These are phyloP conservation scores for Pseudogymnoascus sp. DNA, from an alignment of 2,329 filamentous ascomycete genomes.

Conservation along the genomic window DNA sequence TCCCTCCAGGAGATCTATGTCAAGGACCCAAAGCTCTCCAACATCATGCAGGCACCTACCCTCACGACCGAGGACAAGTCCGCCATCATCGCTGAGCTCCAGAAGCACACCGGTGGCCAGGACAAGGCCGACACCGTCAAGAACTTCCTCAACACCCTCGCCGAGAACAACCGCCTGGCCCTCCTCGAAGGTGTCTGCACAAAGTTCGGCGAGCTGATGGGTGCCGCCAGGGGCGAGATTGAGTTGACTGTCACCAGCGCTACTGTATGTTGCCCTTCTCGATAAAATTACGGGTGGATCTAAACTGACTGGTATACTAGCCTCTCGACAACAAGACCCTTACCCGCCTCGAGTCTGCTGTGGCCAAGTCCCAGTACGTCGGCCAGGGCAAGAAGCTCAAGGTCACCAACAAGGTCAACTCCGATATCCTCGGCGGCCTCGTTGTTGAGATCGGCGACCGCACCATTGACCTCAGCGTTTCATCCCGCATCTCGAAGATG, in stretches of 20 bases:
- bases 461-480: constrained; percentile 95
- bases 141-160: constrained; percentile 86
- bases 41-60: constrained; percentile 73
- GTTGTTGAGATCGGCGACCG: constrained; percentile 95
- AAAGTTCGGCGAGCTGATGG: constrained; percentile 84
- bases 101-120: constrained; percentile 66
- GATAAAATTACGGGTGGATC: not conserved
- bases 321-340: constrained; percentile 83
- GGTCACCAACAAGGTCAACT: constrained; percentile 91
- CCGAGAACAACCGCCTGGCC: constrained; percentile 91
- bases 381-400: constrained; percentile 95
- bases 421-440: constrained; percentile 88
- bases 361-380: constrained; percentile 83
- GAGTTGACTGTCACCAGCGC: constrained; percentile 90
- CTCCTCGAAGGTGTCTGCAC: constrained; percentile 73
- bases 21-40: constrained; percentile 73
- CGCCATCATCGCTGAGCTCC: constrained; percentile 77
- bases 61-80: constrained; percentile 74
- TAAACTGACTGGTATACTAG: constrained; percentile 35
- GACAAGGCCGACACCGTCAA: constrained; percentile 76
- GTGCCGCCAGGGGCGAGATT: constrained; percentile 83
- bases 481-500: constrained; percentile 90
- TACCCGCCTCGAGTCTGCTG: constrained; percentile 74
- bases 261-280: constrained; percentile 51
- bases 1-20: constrained; percentile 65